phyloP scores from a whole-genome alignment of 306 rosid genomes.

The Lagenaria siceraria region DNA sequence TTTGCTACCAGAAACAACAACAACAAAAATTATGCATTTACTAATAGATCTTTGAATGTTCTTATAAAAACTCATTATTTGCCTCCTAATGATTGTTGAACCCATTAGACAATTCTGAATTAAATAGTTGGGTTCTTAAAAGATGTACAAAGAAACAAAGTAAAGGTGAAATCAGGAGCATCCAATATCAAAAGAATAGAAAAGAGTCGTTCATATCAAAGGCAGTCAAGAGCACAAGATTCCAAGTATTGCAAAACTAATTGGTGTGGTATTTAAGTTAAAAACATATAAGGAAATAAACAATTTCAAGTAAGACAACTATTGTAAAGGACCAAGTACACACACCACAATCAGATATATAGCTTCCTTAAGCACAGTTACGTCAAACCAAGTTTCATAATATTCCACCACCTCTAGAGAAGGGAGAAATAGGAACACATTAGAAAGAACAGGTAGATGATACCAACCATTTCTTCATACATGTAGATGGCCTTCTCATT shows the following conservation, averaged over 20 bases:
- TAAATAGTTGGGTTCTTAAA: not conserved
- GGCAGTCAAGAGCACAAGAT: not conserved
- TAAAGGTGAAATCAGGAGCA: not conserved
- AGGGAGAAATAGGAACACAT: not conserved
- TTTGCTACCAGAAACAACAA: not conserved
- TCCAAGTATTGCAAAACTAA: not conserved
- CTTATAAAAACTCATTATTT: not conserved
- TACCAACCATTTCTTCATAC: constrained; percentile 70
- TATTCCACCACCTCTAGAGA: not conserved
- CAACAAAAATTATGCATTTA: not conserved
- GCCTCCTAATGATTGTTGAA: not conserved
- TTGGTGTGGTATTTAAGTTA: not conserved
- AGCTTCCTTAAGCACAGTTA: not conserved
- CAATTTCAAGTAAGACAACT: not conserved
- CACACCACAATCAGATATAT: not conserved
- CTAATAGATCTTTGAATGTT: not conserved
- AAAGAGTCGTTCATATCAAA: not conserved
- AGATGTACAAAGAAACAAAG: not conserved
- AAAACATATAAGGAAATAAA: not conserved
- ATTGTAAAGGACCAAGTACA: not conserved
- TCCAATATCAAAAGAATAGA: not conserved
- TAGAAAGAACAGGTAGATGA: not conserved
- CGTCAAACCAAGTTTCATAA: not conserved
- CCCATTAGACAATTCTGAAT: not conserved
- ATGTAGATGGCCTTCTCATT: constrained; percentile 43